Conservation (phyloP, 2,329 filamentous ascomycete genomes). For the Knufia fluminis region DNA sequence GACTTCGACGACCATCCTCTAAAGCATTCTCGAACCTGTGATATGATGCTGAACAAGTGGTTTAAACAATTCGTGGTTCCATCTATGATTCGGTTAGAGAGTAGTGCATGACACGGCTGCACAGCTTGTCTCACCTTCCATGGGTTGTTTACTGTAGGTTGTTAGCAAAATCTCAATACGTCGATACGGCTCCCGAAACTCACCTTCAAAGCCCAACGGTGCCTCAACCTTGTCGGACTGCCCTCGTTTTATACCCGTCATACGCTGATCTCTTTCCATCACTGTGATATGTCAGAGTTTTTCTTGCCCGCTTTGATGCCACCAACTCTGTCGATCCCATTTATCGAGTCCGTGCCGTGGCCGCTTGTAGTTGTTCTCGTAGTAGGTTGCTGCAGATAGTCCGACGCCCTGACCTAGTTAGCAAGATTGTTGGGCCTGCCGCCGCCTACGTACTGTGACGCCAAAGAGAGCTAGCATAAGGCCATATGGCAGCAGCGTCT, state of each 20-base stretch:
- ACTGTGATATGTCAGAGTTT: slow-evolving; percentile 36
- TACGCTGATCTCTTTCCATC: slow-evolving; percentile 56
- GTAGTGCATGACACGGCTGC: neutral
- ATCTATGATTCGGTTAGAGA: slow-evolving; percentile 23
- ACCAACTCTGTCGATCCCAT: slow-evolving; percentile 59
- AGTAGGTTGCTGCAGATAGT: slow-evolving; percentile 48
- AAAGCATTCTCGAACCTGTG: no score
- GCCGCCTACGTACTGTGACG: slow-evolving; percentile 35
- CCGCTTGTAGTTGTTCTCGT: slow-evolving; percentile 56
- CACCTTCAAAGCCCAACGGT: slow-evolving; percentile 50
- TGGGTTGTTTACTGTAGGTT: slow-evolving; percentile 47
- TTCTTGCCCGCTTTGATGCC: neutral
- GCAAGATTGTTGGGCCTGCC: neutral
- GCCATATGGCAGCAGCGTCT: slow-evolving; percentile 55
- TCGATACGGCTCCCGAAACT: neutral
- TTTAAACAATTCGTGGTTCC: slow-evolving; percentile 30
- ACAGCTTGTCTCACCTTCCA: slow-evolving; percentile 47
- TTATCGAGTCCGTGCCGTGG: slow-evolving; percentile 50
- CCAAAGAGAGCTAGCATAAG: slow-evolving; percentile 44
- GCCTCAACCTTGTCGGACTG: slow-evolving; percentile 52
- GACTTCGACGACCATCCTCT: no score
- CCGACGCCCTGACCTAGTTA: slow-evolving; percentile 39
- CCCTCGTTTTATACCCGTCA: slow-evolving; percentile 53
- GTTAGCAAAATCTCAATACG: neutral
- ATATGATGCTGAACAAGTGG: neutral